These are phyloP conservation scores for Rubroshorea leprosula DNA, from an alignment of 345 rosid genomes.

Conservation along the genomic window DNA sequence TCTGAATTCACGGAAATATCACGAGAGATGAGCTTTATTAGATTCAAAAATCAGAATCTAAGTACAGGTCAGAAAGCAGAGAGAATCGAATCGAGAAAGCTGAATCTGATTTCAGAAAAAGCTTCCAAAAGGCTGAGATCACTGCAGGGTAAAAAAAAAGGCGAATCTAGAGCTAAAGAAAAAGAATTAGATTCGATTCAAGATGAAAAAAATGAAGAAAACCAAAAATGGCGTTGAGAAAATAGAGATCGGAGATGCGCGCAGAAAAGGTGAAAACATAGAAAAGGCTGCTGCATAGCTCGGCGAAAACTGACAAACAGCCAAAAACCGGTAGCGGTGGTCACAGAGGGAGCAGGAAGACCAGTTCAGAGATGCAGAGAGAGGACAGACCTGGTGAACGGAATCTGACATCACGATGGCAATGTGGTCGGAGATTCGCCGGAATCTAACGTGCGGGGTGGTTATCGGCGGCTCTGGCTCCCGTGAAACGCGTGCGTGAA, in stretches of 20 bases:
- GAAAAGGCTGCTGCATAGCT: slow-evolving; percentile 4
- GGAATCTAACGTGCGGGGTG: background rate
- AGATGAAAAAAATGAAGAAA: slow-evolving; percentile 15
- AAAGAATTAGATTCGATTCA: slow-evolving; percentile 22
- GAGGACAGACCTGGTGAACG: slow-evolving; percentile 18
- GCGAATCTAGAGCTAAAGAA: slow-evolving; percentile 17
- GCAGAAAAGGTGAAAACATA: slow-evolving; percentile 6
- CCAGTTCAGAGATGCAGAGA: slow-evolving; percentile 20
- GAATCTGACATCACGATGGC: slow-evolving; percentile 19
- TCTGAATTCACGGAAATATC: slow-evolving; percentile 4
- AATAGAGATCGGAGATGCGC: slow-evolving; percentile 24
- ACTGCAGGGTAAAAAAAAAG: slow-evolving; percentile 1
- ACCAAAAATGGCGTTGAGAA: slow-evolving; percentile 10
- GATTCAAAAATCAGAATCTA: slow-evolving; percentile 6
- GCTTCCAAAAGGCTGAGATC: background rate
- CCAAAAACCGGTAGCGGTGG: slow-evolving; percentile 6
- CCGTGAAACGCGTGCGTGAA: background rate
- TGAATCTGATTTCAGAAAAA: slow-evolving; percentile 4
- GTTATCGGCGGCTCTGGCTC: too few species aligned
- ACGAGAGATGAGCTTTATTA: too few species aligned
- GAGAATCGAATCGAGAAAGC: background rate
- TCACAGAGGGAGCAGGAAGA: slow-evolving; percentile 15
- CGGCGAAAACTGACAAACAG: background rate
- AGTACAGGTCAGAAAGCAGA: background rate
- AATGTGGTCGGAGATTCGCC: slow-evolving; percentile 11